Evolutionary conservation across 2,329 filamentous ascomycete genomes (phyloP), one percentile per base, ranked within the genome.

Genomic region (Fusarium graminum): DNA sequence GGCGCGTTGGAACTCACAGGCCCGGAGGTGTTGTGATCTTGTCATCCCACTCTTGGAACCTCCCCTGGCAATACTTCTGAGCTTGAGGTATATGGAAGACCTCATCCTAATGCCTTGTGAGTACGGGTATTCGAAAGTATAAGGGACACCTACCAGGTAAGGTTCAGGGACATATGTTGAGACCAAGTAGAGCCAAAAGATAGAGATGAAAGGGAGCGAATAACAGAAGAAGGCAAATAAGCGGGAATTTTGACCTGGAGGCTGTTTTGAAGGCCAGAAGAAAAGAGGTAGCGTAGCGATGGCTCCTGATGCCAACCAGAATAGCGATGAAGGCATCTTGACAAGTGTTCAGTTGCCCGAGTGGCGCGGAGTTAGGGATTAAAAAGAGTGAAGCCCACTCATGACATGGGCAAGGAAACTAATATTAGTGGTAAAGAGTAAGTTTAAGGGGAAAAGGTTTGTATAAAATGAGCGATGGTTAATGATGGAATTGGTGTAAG

Each of bases 1-100:
- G 38, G 7, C 4, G 22, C 7, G 30, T 32, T 13, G 13, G 14
- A 34, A 72, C 82, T 76, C 82, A 93, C 81, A 99, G 81, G 32
- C 94, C 95, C 1, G 95, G 94, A 1, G 95, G 95, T 2, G 95
- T 99, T 0, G 95, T 99, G 74, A 99, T 95, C 77, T 98, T 99
- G 60, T 94, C 90, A 78, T 99, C 94, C 95, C 95, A 99, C 55
- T 92, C 84, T 13, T 78, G 75, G 80, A 90, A 97, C 52, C 85
- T 85, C 12, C 90, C 89, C 39, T 85, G 77, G 77, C 94, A 97
- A 77, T 97, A 99, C 29, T 86, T 88, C 72, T 97, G 92, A 0
- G 93, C 93, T 79, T 99, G 95, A 0, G 93, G 92, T 22, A 97
- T 90, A 76, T 99, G 92, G 65, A 95, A 96, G 29, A 93, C 82